phyloP scores from a whole-genome alignment of 129 eudicot genomes.

The Sambucus nigra region DNA sequence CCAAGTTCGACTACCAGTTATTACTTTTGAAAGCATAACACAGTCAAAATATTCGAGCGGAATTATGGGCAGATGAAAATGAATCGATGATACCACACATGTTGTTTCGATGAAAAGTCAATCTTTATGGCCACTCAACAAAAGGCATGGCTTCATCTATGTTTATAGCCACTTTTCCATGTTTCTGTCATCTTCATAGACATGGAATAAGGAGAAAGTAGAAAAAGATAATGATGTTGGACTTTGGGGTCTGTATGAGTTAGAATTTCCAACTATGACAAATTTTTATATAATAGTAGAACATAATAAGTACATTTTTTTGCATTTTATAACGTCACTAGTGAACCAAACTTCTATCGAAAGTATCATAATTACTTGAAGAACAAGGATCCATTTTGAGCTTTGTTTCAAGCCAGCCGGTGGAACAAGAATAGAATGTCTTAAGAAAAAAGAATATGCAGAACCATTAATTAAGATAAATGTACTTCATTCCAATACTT shows the following conservation, averaged over 20 bases:
- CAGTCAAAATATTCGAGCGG: no score
- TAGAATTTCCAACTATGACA: background rate
- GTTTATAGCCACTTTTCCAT: slow-evolving; percentile 97
- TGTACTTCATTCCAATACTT: slow-evolving; percentile 87
- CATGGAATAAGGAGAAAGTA: background rate
- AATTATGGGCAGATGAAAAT: no score
- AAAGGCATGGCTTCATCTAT: slow-evolving; percentile 85
- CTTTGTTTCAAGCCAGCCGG: no score
- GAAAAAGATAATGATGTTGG: background rate
- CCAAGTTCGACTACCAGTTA: background rate
- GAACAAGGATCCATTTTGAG: background rate
- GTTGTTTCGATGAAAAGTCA: slow-evolving; percentile 58
- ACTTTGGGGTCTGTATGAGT: background rate
- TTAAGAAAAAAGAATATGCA: background rate
- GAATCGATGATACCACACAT: slow-evolving; percentile 79
- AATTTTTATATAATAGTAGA: background rate
- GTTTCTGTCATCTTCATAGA: slow-evolving; percentile 76
- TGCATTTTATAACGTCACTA: background rate
- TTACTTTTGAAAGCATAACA: background rate
- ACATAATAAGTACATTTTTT: background rate
- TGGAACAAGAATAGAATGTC: background rate
- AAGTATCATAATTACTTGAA: background rate
- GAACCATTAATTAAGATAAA: background rate
- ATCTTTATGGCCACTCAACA: slow-evolving; percentile 93
- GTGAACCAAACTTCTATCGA: background rate